Base-by-base conservation (phyloP, 2,329 filamentous ascomycete genomes). In the Bipolaris sorokiniana region DNA sequence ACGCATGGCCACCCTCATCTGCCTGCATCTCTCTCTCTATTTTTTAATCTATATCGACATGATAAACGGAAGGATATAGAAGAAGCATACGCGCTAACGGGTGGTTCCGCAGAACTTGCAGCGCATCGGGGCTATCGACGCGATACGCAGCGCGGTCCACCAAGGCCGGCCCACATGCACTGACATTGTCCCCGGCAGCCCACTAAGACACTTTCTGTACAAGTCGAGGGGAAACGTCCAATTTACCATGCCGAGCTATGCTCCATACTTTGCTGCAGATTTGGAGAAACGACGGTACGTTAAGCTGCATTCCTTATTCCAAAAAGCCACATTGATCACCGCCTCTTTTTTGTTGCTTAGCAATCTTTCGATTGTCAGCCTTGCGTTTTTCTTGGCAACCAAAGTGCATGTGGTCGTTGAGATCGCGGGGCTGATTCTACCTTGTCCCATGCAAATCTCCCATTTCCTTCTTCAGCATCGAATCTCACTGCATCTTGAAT, bases 181-280 rank as follows among this genome's bases (percentile, higher is more conserved):
- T 15, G 89, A 95, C 57, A 88, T 99, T 56, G 85, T 92, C 1
- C 90, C 92, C 0, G 90, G 90, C 22, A 90, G 89, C 15, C 88
- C 90, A 31, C 80, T 98, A 50, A 88, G 90, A 65, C 95, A 99
- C 80, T 99, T 98, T 72, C 79, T 99, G 16, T 99, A 97, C 83
- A 99, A 98, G 77, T 97, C 91, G 15, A 86, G 91, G 58, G 88
- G 89, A 18, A 97, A 99, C 68, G 95, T 99, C 26, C 96, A 99
- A 75, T 99, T 97, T 76, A 90, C 87, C 65, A 97, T 96, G 91
- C 90, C 93, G 1, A 88, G 90, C 0, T 89, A 92, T 59, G 82
- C 86, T 9, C 89, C 91, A 0, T 81, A 88, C 54, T 95, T 95
- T 69, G 76, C 75, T 22, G 80, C 72, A 2, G 73, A 85, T 3